Percentiles rank a stretch among this genome's conserved stretches.
phyloP scores from a whole-genome alignment of 495 filamentous ascomycete species.

The Aspergillus heteromorphus region DNA sequence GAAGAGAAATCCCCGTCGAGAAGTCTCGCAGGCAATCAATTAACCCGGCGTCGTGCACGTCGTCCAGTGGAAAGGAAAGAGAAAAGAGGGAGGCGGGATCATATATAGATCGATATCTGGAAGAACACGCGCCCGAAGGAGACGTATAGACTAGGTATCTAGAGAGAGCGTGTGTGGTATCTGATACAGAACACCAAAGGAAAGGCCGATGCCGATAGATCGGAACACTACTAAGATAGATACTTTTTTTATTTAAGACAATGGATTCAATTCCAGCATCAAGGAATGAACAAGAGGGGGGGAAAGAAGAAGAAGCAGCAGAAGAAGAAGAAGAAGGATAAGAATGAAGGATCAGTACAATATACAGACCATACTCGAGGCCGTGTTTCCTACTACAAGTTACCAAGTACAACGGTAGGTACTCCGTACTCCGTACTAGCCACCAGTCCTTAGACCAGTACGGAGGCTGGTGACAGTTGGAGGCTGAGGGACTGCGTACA shows the following conservation, averaged over 20 bases:
- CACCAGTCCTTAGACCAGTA: too few relatives aligned
- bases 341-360: background rate
- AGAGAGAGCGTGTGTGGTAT: background rate
- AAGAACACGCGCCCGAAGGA: background rate
- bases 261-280: background rate
- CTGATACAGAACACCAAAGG: background rate
- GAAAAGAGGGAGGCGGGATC: background rate
- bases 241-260: too few relatives aligned
- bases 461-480: background rate
- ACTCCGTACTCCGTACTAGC: too few relatives aligned
- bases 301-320: background rate
- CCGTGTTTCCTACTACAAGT: too few relatives aligned
- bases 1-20: background rate
- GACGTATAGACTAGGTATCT: background rate
- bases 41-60: background rate
- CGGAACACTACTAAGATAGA: background rate
- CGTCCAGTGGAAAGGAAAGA: background rate
- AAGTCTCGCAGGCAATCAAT: background rate
- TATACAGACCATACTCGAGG: background rate
- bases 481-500: slow-evolving; percentile 15
- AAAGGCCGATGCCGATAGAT: background rate
- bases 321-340: background rate
- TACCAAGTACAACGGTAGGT: too few relatives aligned
- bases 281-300: background rate
- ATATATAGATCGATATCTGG: background rate